Evolutionary conservation across 1,284 basidiomycete species (phyloP), one percentile per base, ranked within the genome.

Genomic region (Boletus sp.): DNA sequence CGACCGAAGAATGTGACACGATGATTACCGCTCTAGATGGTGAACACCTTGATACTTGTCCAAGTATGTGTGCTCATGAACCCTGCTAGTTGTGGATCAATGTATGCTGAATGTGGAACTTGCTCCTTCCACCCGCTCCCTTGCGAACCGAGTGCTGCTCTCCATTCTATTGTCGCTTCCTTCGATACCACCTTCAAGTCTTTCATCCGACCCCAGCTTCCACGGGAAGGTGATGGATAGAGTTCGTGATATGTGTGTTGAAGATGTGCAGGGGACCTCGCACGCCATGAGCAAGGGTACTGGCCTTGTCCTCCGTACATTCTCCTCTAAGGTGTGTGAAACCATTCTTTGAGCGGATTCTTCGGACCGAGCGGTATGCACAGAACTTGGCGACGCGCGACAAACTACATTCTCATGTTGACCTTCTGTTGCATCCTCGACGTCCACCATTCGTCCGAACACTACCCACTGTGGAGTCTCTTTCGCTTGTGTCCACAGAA

Each of bases 351-450:
- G 30, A 40, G 12, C 4, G 25, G 32, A 39, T 14, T 34, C 5
- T 39, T 40, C 8, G 27, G 19, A 41, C 49, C 29, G 26, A 50
- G 9, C 34, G 22, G 5, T 25, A 35, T 39, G 13, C 40, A 39
- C 48, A 65, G 67, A 50, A 42, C 46, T 48, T 52, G 17, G 30
- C 22, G 14, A 46, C 50, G 13, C 48, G 39, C 30, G 48, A 61
- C 36, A 41, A 59, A 44, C 50, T 68, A 46, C 64, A 72, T 38
- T 69, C 71, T 20, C 68, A 74, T 43, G 56, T 85, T 42, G 84
- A 89, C 48, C 69, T 84, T 12, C 69, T 89, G 14, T 64, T 92
- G 13, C 84, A 91, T 50, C 85, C 89, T 30, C 81, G 88, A 9
- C 72, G 88, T 13, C 84, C 89, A 2, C 84, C 88, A 2, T 68